phyloP scores from a whole-genome alignment of 2,329 filamentous ascomycete genomes.

The Trichoderma sp. region DNA sequence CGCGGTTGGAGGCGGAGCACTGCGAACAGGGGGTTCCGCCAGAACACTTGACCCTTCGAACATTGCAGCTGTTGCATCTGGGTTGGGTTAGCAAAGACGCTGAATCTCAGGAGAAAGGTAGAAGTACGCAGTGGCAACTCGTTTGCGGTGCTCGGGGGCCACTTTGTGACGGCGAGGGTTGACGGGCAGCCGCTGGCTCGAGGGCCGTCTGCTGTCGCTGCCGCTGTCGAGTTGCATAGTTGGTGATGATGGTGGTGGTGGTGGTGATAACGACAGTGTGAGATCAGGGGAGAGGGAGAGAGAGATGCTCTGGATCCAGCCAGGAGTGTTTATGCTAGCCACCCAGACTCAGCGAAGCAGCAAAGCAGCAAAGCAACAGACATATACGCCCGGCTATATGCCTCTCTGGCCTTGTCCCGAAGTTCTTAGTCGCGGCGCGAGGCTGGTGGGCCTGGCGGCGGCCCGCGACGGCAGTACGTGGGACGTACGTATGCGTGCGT shows the following conservation, averaged over 20 bases:
- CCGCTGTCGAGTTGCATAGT: conserved; percentile 30
- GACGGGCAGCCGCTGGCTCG: conserved; percentile 44
- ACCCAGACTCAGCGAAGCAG: neutral
- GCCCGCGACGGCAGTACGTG: neutral
- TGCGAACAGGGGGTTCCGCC: conserved; percentile 49
- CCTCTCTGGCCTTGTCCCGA: neutral
- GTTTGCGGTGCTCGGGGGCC: conserved; percentile 45
- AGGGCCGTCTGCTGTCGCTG: conserved; percentile 26
- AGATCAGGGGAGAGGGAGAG: neutral
- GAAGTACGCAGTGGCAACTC: conserved; percentile 47
- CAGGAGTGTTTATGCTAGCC: neutral
- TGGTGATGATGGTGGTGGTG: conserved; percentile 17
- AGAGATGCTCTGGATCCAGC: neutral
- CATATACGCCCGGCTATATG: neutral
- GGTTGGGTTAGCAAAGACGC: neutral
- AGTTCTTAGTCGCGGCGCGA: neutral
- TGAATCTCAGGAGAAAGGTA: neutral
- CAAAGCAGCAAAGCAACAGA: neutral
- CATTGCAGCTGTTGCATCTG: conserved; percentile 54
- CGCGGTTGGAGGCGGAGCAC: conserved; percentile 43
- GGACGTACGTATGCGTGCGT: neutral
- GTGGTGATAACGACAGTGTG: neutral
- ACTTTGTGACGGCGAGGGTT: conserved; percentile 51
- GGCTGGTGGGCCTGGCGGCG: neutral
- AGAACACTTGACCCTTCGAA: conserved; percentile 52